These are phyloP conservation scores for Hypoxylon crocopeplum DNA, from an alignment of 495 filamentous ascomycete species.

Conservation along the genomic window DNA sequence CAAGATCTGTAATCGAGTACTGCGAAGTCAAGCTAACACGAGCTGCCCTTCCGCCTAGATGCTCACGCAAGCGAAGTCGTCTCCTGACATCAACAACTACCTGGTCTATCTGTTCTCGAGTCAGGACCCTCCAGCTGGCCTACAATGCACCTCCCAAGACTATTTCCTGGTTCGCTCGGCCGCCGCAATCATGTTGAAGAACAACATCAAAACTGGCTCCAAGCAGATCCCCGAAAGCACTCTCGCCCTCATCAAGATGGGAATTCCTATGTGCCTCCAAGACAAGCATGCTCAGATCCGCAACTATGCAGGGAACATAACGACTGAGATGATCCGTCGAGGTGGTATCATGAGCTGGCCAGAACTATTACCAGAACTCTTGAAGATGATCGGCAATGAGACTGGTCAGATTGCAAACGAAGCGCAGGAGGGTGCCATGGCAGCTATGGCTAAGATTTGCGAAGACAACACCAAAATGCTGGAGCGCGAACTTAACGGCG, in stretches of 20 bases:
- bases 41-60: slow-evolving; percentile 63
- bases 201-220: slow-evolving; percentile 77
- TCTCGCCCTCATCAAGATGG: slow-evolving; percentile 76
- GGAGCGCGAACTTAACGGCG: slow-evolving; percentile 83
- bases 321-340: slow-evolving; percentile 88
- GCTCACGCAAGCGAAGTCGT: slow-evolving; percentile 88
- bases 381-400: slow-evolving; percentile 76
- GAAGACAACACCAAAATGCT: slow-evolving; percentile 91
- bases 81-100: slow-evolving; percentile 96
- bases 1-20: slow-evolving; percentile 5
- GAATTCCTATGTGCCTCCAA: slow-evolving; percentile 77
- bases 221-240: slow-evolving; percentile 73
- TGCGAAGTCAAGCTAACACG: slow-evolving; percentile 36
- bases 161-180: slow-evolving; percentile 82
- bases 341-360: slow-evolving; percentile 92
- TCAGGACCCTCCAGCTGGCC: slow-evolving; percentile 61
- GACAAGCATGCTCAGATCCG: slow-evolving; percentile 85
- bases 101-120: slow-evolving; percentile 88
- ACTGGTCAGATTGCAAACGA: slow-evolving; percentile 68
- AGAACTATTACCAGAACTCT: slow-evolving; percentile 80
- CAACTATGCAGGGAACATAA: slow-evolving; percentile 87
- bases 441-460: slow-evolving; percentile 90
- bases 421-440: slow-evolving; percentile 92
- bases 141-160: slow-evolving; percentile 62
- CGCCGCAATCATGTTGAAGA: slow-evolving; percentile 93